phyloP scores from a whole-genome alignment of 345 rosid species.

The Pelargonium nanum region DNA sequence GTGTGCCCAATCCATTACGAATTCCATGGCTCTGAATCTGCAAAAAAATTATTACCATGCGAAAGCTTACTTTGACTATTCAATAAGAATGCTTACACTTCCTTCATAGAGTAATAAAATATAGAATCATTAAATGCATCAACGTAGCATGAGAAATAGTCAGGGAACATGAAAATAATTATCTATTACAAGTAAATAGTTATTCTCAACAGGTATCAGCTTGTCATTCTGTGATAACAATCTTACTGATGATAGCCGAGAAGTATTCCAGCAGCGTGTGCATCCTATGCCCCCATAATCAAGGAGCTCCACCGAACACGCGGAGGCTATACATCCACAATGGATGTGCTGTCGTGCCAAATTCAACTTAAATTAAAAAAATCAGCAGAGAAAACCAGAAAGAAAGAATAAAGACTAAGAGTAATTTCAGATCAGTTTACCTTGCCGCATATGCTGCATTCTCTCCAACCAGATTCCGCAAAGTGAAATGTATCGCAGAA shows the following conservation, averaged over 20 bases:
- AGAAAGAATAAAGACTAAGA: neutral
- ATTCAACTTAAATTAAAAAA: constrained; percentile 7
- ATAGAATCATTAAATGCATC: no score
- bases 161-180: neutral
- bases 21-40: constrained; percentile 34
- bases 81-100: neutral
- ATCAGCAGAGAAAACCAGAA: neutral
- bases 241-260: constrained; percentile 38
- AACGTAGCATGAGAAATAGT: neutral
- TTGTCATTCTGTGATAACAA: neutral
- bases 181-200: neutral
- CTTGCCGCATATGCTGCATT: constrained; percentile 57
- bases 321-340: constrained; percentile 83
- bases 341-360: constrained; percentile 56
- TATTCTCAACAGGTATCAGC: neutral
- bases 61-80: neutral
- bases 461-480: constrained; percentile 86
- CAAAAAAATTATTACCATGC: neutral
- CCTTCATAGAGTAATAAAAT: neutral
- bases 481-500: constrained; percentile 70
- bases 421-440: constrained; percentile 19
- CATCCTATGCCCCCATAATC: constrained; percentile 85
- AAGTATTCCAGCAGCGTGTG: constrained; percentile 34
- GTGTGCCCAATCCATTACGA: constrained; percentile 32
- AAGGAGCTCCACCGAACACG: constrained; percentile 41